Evolutionary conservation across 352 stramenopile genomes (phyloP), one percentile per base, ranked within the genome.

Genomic region (Phytophthora quininea): DNA sequence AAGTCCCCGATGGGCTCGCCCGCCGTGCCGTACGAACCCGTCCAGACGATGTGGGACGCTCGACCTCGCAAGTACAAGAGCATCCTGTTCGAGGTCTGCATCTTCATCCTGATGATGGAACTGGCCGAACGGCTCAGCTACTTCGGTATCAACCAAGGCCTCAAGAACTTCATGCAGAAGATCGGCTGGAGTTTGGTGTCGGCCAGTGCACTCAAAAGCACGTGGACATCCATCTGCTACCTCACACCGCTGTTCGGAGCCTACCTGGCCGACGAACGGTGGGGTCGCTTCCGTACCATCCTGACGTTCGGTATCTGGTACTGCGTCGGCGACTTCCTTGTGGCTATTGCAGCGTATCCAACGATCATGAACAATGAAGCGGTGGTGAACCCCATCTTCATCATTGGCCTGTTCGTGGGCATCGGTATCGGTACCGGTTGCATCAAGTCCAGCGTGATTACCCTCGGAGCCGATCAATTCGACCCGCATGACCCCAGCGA

Each of bases 391-490:
- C 56, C 64, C 47, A 75, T 89, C 64, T 89, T 86, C 54, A 65
- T 84, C 19, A 67, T 84, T 37, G 77, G 73, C 38, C 57, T 89
- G 15, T 87, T 79, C 61, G 38, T 75, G 6, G 78, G 76, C 27
- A 73, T 90, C 37, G 76, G 69, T 6, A 52, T 86, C 31, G 71
- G 71, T 30, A 77, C 77, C 14, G 76, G 76, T 14, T 76, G 70
- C 15, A 88, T 89, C 74, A 88, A 88, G 64, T 81, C 76, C 31
- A 82, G 74, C 43, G 79, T 88, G 14, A 82, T 89, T 50, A 79
- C 82, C 2, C 70, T 88, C 24, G 79, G 80, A 32, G 82, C 74
- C 4, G 79, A 88, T 63, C 81, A 88, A 63, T 90, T 88, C 57
- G 62, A 86, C 49, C 78, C 80, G 2, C 64, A 72, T 19, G 73